Evolutionary conservation across 2,329 filamentous ascomycete species (phyloP).

Genomic region (Aspergillus sp.): DNA sequence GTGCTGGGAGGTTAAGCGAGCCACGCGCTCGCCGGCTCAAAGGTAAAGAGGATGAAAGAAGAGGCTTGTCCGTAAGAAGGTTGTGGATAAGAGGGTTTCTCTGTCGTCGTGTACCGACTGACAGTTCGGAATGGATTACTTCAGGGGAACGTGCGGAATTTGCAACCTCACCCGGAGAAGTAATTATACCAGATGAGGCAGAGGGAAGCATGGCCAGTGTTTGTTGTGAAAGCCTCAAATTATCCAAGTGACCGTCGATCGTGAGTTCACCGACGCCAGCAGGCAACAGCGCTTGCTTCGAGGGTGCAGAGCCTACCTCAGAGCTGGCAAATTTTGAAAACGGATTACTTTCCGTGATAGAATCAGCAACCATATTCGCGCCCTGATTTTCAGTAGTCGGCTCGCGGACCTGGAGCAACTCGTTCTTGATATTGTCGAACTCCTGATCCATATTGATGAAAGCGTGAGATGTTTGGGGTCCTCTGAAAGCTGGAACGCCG

Average conservation of each 20-base stretch:
- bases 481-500: conserved; percentile 69
- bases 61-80: conserved; percentile 89
- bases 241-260: conserved; percentile 59
- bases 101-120: conserved; percentile 58
- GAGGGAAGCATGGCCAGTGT: conserved; percentile 75
- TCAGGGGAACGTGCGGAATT: conserved; percentile 46
- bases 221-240: conserved; percentile 70
- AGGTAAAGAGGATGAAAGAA: conserved; percentile 88
- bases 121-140: conserved; percentile 31
- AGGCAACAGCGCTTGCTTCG: conserved; percentile 13
- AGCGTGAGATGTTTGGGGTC: conserved; percentile 65
- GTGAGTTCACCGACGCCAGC: conserved; percentile 18
- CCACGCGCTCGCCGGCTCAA: conserved; percentile 57
- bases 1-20: conserved; percentile 39
- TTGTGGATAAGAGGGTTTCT: conserved; percentile 93
- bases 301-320: conserved; percentile 25
- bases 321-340: conserved; percentile 44
- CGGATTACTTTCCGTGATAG: conserved; percentile 40
- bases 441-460: conserved; percentile 96
- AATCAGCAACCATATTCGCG: conserved; percentile 14
- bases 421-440: conserved; percentile 65
- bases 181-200: conserved; percentile 83
- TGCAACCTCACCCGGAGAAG: conserved; percentile 81
- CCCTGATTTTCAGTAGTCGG: conserved; percentile 11
- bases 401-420: conserved; percentile 50